Percentiles rank a stretch among this genome's conserved stretches.
These are phyloP conservation scores for Dissoconium aciculare DNA, from an alignment of 2,329 filamentous ascomycete genomes.

Conservation along the genomic window DNA sequence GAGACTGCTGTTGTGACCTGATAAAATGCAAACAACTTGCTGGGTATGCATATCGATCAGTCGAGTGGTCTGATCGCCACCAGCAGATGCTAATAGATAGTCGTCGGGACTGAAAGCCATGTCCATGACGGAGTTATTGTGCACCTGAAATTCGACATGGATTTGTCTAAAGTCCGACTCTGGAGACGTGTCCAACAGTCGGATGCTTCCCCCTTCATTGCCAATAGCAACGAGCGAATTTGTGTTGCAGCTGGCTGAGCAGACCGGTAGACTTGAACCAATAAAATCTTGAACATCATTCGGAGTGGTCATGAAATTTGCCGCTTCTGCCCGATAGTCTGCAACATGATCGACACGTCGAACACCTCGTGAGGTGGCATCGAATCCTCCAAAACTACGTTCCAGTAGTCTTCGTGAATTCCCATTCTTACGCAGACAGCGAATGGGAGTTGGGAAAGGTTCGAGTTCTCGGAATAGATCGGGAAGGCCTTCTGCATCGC, in stretches of 20 bases:
- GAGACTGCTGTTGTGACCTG: constrained; percentile 54
- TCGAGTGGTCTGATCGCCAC: constrained; percentile 57
- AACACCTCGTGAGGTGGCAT: constrained; percentile 27
- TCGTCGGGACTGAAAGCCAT: constrained; percentile 55
- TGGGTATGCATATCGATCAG: constrained; percentile 53
- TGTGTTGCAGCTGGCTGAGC: constrained; percentile 49
- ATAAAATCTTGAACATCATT: constrained; percentile 39
- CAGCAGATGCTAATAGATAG: constrained; percentile 49
- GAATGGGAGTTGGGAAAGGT: constrained; percentile 30
- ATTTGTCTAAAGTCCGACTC: constrained; percentile 41
- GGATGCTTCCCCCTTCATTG: constrained; percentile 52
- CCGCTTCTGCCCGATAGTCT: constrained; percentile 45
- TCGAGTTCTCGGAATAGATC: constrained; percentile 27
- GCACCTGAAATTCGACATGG: constrained; percentile 46
- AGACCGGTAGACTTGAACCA: constrained; percentile 46
- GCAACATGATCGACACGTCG: constrained; percentile 27
- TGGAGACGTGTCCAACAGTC: constrained; percentile 46
- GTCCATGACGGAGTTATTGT: constrained; percentile 59
- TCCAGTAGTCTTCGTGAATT: constrained; percentile 27
- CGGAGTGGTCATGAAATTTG: constrained; percentile 43
- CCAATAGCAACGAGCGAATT: constrained; percentile 55
- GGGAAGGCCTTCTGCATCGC: constrained; percentile 25
- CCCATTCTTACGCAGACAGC: constrained; percentile 24
- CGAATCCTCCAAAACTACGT: constrained; percentile 32
- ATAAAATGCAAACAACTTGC: constrained; percentile 40